phyloP scores from a whole-genome alignment of 768 basidiomycete species.

The Roridomyces roridus region DNA sequence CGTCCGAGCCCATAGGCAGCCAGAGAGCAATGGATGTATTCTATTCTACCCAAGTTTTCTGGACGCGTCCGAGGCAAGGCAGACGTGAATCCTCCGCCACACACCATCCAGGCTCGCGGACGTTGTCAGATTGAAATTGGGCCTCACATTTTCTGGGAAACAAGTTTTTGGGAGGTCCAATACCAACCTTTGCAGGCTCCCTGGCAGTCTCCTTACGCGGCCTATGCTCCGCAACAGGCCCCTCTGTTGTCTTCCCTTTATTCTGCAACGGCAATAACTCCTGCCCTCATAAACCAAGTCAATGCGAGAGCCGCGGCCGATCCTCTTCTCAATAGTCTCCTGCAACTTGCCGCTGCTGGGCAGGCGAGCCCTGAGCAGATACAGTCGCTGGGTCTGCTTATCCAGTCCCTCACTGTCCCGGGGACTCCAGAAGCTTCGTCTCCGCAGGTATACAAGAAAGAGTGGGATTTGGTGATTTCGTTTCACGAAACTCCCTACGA shows the following conservation, averaged over 20 bases:
- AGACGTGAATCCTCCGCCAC: conserved; percentile 64
- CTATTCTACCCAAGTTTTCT: conserved; percentile 75
- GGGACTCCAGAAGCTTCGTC: conserved; percentile 21
- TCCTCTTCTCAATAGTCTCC: conserved; percentile 69
- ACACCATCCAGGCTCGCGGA: conserved; percentile 69
- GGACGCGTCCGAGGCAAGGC: conserved; percentile 65
- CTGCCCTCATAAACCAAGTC: conserved; percentile 66
- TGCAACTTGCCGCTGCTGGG: conserved; percentile 69
- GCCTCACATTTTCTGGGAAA: conserved; percentile 74
- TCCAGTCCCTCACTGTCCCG: conserved; percentile 63
- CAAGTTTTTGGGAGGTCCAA: conserved; percentile 74
- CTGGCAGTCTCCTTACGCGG: conserved; percentile 14
- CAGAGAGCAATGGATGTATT: conserved; percentile 70
- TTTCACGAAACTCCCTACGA: conserved; percentile 68
- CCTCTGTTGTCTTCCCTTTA: conserved; percentile 53
- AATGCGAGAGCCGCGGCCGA: conserved; percentile 69
- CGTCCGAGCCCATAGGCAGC: conserved; percentile 17
- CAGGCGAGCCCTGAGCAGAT: conserved; percentile 68
- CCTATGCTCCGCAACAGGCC: conserved; percentile 34
- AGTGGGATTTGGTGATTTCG: conserved; percentile 78
- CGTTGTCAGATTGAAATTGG: conserved; percentile 77
- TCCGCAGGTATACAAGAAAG: conserved; percentile 40
- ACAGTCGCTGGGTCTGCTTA: conserved; percentile 73
- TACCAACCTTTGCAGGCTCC: conserved; percentile 50
- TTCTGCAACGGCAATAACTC: conserved; percentile 56